Percentiles rank a stretch among this genome's conserved stretches.
Conservation (phyloP, 352 stramenopile species). For the Globisporangium paroecandrum region DNA sequence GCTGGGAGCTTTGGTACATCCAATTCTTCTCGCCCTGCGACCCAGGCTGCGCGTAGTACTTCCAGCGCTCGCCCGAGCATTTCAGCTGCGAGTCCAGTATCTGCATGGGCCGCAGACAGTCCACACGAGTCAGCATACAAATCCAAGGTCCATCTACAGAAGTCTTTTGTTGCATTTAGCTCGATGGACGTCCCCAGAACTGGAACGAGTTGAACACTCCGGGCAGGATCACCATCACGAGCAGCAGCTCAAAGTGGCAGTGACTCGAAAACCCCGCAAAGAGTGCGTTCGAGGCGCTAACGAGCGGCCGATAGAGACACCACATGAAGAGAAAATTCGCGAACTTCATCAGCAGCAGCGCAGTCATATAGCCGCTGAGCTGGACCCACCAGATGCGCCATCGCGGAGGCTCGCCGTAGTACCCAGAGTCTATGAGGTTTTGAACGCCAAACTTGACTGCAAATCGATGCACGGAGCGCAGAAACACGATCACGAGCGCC, state of each 20-base stretch:
- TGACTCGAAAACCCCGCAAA: constrained; percentile 56
- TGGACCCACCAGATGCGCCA: constrained; percentile 58
- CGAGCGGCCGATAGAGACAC: constrained; percentile 41
- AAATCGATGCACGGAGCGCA: constrained; percentile 37
- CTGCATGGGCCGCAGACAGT: constrained; percentile 8
- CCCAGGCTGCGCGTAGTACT: constrained; percentile 23
- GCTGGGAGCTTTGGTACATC: constrained; percentile 18
- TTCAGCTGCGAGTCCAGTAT: constrained; percentile 69
- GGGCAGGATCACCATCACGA: constrained; percentile 78
- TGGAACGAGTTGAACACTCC: constrained; percentile 66
- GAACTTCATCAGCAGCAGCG: constrained; percentile 55
- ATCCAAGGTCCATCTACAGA: not conserved
- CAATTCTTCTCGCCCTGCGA: constrained; percentile 35
- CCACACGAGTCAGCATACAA: not conserved
- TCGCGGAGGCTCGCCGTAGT: constrained; percentile 67
- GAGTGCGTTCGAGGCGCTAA: constrained; percentile 35
- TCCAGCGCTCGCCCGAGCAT: constrained; percentile 37
- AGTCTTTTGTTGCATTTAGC: not conserved
- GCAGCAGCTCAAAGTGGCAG: constrained; percentile 63
- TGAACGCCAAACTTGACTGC: constrained; percentile 30
- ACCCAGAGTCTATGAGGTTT: constrained; percentile 50
- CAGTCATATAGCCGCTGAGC: constrained; percentile 38
- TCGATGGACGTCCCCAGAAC: constrained; percentile 49
- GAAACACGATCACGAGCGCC: constrained; percentile 41
- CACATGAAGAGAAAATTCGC: constrained; percentile 39